Base-by-base conservation (phyloP, 2,329 filamentous ascomycete species). In the Botrytis galanthina region DNA sequence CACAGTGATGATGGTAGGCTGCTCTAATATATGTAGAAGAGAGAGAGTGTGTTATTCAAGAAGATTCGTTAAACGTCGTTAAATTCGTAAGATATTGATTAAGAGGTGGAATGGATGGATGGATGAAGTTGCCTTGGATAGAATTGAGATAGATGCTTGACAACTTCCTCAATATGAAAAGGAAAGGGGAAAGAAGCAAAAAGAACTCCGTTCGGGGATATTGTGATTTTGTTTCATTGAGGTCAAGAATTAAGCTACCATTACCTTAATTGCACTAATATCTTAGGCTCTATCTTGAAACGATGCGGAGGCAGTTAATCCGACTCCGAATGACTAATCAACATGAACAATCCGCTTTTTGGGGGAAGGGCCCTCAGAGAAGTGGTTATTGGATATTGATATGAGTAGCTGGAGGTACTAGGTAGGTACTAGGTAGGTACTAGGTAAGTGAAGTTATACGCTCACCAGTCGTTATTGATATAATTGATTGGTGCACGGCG, bases 11-110 rank as follows among this genome's bases (percentile, higher is more conserved):
- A 22, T 32, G 44, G 26, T 72, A 14, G 35, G n/a, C 63, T 42
- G 26, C 42, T 70, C 69, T 61, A 42, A 32, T 62, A n/a, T 29
- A 66, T 54, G 72, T 46, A 60, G 42, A 39, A 61, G 68, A 71
- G 57, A 72, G 57, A 72, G 60, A 12, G 42, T 20, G n/a, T 44
- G 54, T 61, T 72, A 77, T 76, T 76, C 77, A 79, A 79, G 75
- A 78, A 79, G 79, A 80, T 80, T 80, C 79, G 79, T 80, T 74
- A 75, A 78, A 73, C 74, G 77, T 80, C 79, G 78, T 80, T 77
- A 80, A 77, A 62, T 75, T 79, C 78, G 78, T 80, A 59, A 72
- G 29, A 61, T 76, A 76, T 63, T 75, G 70, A 54, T 72, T 74
- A 62, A 73, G 67, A 67, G 66, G 68, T 63, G 48, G 57, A 73